Evolutionary conservation across 192 early-diverging fungal species (phyloP), one percentile per base, ranked within the genome.

Genomic region (Gorgonomyces haynaldii): DNA sequence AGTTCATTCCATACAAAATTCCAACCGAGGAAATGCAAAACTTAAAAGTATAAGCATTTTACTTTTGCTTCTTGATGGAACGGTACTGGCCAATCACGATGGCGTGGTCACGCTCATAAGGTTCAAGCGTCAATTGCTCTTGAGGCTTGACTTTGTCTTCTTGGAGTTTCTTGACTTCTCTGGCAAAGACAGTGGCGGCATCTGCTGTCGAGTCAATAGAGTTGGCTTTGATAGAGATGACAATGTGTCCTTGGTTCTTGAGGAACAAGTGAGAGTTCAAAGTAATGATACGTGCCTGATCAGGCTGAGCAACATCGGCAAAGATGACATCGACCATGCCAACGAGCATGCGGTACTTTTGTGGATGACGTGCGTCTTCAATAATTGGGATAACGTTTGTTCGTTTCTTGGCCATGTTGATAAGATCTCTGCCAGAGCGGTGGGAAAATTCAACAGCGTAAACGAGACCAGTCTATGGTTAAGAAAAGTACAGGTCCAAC

Each of bases 391-490:
- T 90, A 26, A 96, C 87, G 68, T 96, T 99, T 59, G 91, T 96
- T 53, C 93, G 88, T 82, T 98, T 98, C 83, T 98, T 98, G 65
- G 95, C 95, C 82, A 96, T 88, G 78, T 94, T 96, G 74, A 98
- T 96, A 53, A 98, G 74, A 56, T 98, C 95, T 69, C 95, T 91
- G 32, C 95, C 95, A 17, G 91, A 84, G 49, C 95, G 83, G 81
- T 96, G 93, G 50, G 96, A 96, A 74, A 98, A 98, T 61, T 98
- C 95, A 55, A 98, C 95, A 30, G 89, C 95, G 68, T 96, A 98
- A 40, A 98, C 95, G 34, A 89, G 78, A 61, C 95, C 95, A 57
- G 87, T 82, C 69, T 77, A 28, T 30, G 12, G 30, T 29, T 13
- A 39, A 30, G 6, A 36, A 52, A 66, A 76, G 59, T 49, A 81